A percentile compares a stretch with the other conserved stretches of the same genome.
Evolutionary conservation across 495 filamentous ascomycete species (phyloP).

Genomic region (Aspergillus olivimuriae): DNA sequence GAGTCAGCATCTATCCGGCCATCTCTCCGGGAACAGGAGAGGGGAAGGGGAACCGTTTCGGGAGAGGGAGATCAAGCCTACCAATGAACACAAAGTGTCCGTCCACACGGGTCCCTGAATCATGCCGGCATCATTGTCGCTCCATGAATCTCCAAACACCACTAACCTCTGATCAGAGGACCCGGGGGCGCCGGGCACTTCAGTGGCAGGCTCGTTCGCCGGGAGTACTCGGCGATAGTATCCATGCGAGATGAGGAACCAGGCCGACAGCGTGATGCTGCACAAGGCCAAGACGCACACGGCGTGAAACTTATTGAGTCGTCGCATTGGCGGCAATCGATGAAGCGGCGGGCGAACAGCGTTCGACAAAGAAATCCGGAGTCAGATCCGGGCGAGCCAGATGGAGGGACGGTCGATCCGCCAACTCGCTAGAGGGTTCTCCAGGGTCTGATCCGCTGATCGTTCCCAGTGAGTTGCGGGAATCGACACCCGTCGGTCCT

Average conservation of each 20-base stretch:
- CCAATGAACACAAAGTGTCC: constrained; percentile 39
- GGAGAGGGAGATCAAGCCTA: constrained; percentile 13
- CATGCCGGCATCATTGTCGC: constrained; percentile 35
- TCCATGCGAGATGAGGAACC: constrained; percentile 23
- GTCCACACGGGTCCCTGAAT: constrained; percentile 37
- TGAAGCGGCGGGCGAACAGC: no score
- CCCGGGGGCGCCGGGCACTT: constrained; percentile 17
- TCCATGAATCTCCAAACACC: constrained; percentile 47
- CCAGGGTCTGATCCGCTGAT: background rate
- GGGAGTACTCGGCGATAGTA: constrained; percentile 21
- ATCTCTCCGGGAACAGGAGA: no score
- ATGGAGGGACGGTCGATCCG: background rate
- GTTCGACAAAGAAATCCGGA: constrained; percentile 8
- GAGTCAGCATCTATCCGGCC: no score
- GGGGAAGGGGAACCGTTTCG: no score
- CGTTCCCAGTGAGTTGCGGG: no score
- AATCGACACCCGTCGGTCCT: no score
- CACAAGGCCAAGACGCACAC: constrained; percentile 27
- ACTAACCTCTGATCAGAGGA: constrained; percentile 34
- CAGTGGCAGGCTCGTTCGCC: constrained; percentile 5
- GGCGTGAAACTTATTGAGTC: constrained; percentile 30
- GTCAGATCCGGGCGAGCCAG: constrained; percentile 2
- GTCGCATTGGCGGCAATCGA: constrained; percentile 17
- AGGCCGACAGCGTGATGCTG: constrained; percentile 30
- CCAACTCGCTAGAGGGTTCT: background rate